phyloP scores from a whole-genome alignment of 305 asterid species.

The Ajuga reptans region DNA sequence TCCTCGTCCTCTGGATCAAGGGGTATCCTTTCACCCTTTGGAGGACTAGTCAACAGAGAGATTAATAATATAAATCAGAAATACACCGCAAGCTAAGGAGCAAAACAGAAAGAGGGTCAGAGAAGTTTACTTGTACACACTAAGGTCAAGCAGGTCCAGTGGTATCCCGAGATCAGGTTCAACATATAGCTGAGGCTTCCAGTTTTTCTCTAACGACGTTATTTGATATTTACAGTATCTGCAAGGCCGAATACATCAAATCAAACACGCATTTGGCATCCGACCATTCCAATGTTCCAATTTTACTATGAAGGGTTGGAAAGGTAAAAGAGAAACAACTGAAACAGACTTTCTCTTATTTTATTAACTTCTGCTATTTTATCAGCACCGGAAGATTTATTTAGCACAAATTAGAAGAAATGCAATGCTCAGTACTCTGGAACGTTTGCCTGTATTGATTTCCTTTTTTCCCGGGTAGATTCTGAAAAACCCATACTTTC shows the following conservation, averaged over 20 bases:
- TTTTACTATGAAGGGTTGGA: neutral
- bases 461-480: too few relatives aligned
- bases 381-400: neutral
- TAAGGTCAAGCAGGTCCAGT: slow-evolving; percentile 93
- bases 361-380: neutral
- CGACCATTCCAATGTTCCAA: neutral
- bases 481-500: neutral
- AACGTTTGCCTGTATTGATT: neutral
- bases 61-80: slow-evolving; percentile 11
- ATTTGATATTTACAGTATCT: slow-evolving; percentile 80
- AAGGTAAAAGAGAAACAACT: slow-evolving; percentile 7
- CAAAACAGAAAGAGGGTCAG: neutral
- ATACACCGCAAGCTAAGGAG: slow-evolving; percentile 15
- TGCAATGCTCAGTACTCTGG: neutral
- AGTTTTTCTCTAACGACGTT: slow-evolving; percentile 86
- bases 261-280: neutral
- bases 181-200: slow-evolving; percentile 89
- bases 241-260: slow-evolving; percentile 25
- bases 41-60: slow-evolving; percentile 57
- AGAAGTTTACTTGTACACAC: slow-evolving; percentile 72
- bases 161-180: slow-evolving; percentile 99
- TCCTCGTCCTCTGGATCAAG: slow-evolving; percentile 90
- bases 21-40: slow-evolving; percentile 55
- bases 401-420: neutral
- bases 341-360: neutral